Percentiles rank a stretch among this genome's conserved stretches.
Conservation (phyloP, 148 eudicot genomes). For the Chenopodium suecicum region DNA sequence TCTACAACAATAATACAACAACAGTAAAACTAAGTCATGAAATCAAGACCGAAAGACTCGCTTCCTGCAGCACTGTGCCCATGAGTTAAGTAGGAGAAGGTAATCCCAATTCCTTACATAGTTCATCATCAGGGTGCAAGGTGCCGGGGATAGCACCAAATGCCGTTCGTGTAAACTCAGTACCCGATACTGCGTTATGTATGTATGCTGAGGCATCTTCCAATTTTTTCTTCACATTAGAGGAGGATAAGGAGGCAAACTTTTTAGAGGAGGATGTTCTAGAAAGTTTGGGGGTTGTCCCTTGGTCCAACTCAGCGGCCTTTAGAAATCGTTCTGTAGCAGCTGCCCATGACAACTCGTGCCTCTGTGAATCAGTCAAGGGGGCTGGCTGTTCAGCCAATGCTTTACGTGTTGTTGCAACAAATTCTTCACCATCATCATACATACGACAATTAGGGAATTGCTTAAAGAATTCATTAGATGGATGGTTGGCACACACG, state of each 20-base stretch:
- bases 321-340: conserved; percentile 74
- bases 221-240: conserved; percentile 46
- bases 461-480: conserved; percentile 93
- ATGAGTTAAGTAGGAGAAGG: conserved; percentile 28
- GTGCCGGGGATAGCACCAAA: conserved; percentile 51
- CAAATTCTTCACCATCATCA: conserved; percentile 57
- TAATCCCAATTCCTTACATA: conserved; percentile 62
- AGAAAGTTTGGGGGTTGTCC: conserved; percentile 23
- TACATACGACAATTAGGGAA: conserved; percentile 80
- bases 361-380: conserved; percentile 58
- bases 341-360: conserved; percentile 88
- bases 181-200: conserved; percentile 59
- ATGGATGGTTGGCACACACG: conserved; percentile 86
- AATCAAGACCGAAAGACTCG: not conserved
- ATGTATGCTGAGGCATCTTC: conserved; percentile 76
- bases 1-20: not conserved
- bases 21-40: not conserved
- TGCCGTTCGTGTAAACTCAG: conserved; percentile 36
- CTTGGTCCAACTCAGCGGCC: conserved; percentile 49
- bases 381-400: conserved; percentile 64
- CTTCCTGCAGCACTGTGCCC: conserved; percentile 11
- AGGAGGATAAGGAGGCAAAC: conserved; percentile 55
- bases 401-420: conserved; percentile 55
- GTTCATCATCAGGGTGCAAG: conserved; percentile 63
- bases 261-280: conserved; percentile 38